Evolutionary conservation across 75 land plant species (phyloP).

Genomic region (Cunninghamia lanceolata): DNA sequence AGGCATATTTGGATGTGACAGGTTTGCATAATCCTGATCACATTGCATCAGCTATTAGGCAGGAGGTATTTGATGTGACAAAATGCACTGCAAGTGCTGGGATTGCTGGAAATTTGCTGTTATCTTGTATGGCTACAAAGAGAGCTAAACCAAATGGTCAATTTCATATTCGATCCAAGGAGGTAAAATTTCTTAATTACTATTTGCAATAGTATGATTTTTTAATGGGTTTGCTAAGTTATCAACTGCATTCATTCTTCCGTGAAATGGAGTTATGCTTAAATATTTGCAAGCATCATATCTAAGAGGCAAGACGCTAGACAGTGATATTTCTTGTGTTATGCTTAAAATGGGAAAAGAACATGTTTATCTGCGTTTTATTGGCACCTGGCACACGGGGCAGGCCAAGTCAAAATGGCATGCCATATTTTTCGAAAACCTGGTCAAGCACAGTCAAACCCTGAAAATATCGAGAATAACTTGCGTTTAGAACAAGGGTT

Average conservation of each 20-base stretch:
- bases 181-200: constrained; percentile 30
- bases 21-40: constrained; percentile 50
- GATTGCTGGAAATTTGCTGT: constrained; percentile 74
- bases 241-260: not conserved
- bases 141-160: constrained; percentile 98
- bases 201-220: not conserved
- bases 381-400: too few species aligned
- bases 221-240: not conserved
- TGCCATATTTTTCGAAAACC: too few species aligned
- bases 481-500: too few species aligned
- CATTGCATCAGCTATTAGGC: constrained; percentile 65
- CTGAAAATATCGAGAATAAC: too few species aligned
- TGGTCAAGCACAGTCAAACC: too few species aligned
- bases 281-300: not conserved
- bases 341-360: too few species aligned
- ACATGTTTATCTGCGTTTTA: too few species aligned
- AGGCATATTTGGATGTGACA: constrained; percentile 87
- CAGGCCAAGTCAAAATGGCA: too few species aligned
- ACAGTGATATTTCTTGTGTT: not conserved
- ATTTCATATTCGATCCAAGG: constrained; percentile 51
- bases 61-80: constrained; percentile 74
- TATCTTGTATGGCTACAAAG: constrained; percentile 93
- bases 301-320: not conserved
- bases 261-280: not conserved
- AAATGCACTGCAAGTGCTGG: constrained; percentile 98